These are phyloP conservation scores for Teunomyces tritomae DNA, from an alignment of 805 yeast species.

Conservation along the genomic window DNA sequence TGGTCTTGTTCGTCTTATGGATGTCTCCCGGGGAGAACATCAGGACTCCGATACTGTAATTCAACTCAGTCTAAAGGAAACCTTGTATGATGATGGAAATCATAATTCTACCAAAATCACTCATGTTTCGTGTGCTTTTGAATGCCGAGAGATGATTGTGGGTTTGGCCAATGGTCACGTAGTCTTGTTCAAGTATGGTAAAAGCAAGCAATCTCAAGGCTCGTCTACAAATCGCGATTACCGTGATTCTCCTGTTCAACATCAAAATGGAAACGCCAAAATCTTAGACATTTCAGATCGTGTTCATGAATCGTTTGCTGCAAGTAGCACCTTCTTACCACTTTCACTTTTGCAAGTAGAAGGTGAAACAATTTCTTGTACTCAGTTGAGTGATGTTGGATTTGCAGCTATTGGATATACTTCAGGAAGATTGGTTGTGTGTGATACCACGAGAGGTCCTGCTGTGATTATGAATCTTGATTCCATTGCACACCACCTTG, in stretches of 20 bases:
- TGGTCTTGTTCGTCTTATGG: conserved; percentile 82
- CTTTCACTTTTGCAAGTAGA: conserved; percentile 23
- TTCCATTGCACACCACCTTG: conserved; percentile 24
- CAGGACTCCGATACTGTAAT: conserved; percentile 30
- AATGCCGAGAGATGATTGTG: conserved; percentile 70
- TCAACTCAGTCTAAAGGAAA: conserved; percentile 33
- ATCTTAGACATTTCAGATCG: conserved; percentile 54
- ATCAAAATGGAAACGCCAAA: conserved; percentile 31
- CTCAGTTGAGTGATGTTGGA: conserved; percentile 72
- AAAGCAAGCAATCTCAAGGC: conserved; percentile 28
- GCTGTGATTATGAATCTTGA: conserved; percentile 54
- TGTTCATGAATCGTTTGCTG: conserved; percentile 41
- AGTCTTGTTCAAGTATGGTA: conserved; percentile 68
- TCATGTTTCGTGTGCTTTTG: conserved; percentile 71
- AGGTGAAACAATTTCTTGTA: conserved; percentile 47
- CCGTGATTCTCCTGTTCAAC: conserved; percentile 26
- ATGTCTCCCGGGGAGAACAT: conserved; percentile 71
- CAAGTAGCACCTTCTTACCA: conserved; percentile 34
- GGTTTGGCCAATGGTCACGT: conserved; percentile 71
- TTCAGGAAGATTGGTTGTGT: conserved; percentile 68
- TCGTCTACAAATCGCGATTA: conserved; percentile 20
- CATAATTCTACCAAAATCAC: conserved; percentile 46
- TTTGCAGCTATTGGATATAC: conserved; percentile 79
- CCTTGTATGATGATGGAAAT: conserved; percentile 27
- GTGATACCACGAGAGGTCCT: conserved; percentile 75